phyloP scores from a whole-genome alignment of 2,329 filamentous ascomycete genomes.

The Alternaria panax region DNA sequence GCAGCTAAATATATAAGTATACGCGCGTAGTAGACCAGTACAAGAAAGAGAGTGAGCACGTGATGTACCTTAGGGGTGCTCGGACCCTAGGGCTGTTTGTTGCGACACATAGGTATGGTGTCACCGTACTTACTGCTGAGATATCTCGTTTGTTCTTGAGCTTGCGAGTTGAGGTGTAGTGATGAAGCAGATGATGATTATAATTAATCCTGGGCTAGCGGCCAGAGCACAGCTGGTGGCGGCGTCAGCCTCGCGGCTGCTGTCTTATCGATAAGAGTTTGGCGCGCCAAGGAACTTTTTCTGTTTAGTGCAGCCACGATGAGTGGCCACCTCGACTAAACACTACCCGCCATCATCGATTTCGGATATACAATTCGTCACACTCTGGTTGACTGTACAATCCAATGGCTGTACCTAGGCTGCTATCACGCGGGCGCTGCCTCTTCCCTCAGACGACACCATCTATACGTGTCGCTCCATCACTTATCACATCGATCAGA shows the following conservation, averaged over 20 bases:
- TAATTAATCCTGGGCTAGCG: background rate
- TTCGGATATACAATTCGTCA: background rate
- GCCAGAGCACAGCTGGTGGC: background rate
- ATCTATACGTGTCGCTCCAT: conserved; percentile 16
- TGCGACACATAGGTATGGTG: background rate
- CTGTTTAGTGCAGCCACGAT: background rate
- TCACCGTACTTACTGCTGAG: background rate
- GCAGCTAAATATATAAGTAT: too few relatives aligned
- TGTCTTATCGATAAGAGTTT: conserved; percentile 13
- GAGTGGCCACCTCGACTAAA: background rate
- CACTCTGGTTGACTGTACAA: background rate
- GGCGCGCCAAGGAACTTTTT: conserved; percentile 9
- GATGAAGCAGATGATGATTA: background rate
- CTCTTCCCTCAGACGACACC: conserved; percentile 20
- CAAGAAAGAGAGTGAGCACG: too few relatives aligned
- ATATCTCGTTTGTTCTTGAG: background rate
- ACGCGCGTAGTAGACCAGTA: too few relatives aligned
- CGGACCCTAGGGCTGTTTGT: too few relatives aligned
- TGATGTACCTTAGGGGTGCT: too few relatives aligned
- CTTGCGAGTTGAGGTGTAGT: background rate
- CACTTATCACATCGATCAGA: conserved; percentile 17
- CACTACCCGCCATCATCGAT: background rate
- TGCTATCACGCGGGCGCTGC: conserved; percentile 15
- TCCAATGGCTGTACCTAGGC: conserved; percentile 27
- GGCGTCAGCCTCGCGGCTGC: background rate